Evolutionary conservation across 2,329 filamentous ascomycete genomes (phyloP), one percentile per base, ranked within the genome.

Genomic region (Dactylellina sp.): DNA sequence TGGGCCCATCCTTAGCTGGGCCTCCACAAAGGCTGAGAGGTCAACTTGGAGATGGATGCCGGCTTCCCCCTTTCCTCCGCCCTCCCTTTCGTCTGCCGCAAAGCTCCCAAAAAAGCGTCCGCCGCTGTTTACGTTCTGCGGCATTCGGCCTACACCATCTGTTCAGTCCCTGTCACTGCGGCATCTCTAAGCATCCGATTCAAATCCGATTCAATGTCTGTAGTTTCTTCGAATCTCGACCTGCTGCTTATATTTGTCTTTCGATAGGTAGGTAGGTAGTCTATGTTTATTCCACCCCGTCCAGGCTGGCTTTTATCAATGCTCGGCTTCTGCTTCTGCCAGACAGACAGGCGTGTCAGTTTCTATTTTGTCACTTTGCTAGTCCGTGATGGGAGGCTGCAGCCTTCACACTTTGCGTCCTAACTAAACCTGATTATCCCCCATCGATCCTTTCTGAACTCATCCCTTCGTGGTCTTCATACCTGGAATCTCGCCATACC

Each of bases 31-130:
- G 16, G 35, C 35, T 7, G 50, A 39, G 11, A 40, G 7, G 50
- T 55, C 50, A 16, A 55, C 6, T 7, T 40, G 25, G 11, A 50
- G 22, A 25, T 28, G 7, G 14, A 50, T 50, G 9, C 40, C 47
- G 18, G 22, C 39, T 40, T 18, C 32, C 39, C 20, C 35, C n/a
- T 47, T 24, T 28, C 32, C 39, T 40, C 28, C 32, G 42, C 20
- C 35, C n/a, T 47, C 32, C 20, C 50, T 46, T 18, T 60, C 53
- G 22, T 25, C 62, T 57, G 50, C 62, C 47, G 50, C 52, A 46
- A 70, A 55, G 20, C 28, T 49, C 35, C 64, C 64, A 61, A 70
- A 70, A 49, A 61, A 70, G 39, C 65, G 65, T 16, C 65, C 59
- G 63, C 63, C 63, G 53, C 63, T 64, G 59, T 47, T 59, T 56